Evolutionary conservation across 805 yeast species (phyloP).

Genomic region (Candida nemodendra): DNA sequence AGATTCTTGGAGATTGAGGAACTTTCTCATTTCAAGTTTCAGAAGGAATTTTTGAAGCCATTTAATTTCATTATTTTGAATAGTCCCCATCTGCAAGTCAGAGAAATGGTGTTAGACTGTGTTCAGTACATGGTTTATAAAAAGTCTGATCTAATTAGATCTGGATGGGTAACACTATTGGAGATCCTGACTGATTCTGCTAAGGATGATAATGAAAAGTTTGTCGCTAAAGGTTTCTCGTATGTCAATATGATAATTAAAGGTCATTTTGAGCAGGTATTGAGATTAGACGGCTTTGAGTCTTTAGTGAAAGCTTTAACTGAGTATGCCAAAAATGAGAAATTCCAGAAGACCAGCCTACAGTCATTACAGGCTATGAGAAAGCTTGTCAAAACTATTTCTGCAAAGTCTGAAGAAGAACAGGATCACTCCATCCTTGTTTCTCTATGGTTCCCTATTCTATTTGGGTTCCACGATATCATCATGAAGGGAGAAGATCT

Average conservation of each 20-base stretch:
- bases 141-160: conserved; percentile 69
- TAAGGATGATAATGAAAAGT: conserved; percentile 49
- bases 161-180: conserved; percentile 94
- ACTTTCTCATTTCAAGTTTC: conserved; percentile 92
- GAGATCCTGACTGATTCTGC: conserved; percentile 78
- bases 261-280: conserved; percentile 60
- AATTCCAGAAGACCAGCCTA: conserved; percentile 76
- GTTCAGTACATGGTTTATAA: conserved; percentile 80
- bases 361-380: conserved; percentile 76
- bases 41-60: conserved; percentile 88
- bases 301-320: conserved; percentile 75
- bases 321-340: conserved; percentile 78
- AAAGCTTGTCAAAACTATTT: conserved; percentile 57
- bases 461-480: conserved; percentile 80
- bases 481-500: conserved; percentile 92
- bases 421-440: conserved; percentile 39
- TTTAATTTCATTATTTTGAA: conserved; percentile 75
- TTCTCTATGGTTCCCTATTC: conserved; percentile 82
- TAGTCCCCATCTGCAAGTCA: conserved; percentile 66
- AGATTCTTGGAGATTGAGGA: conserved; percentile 93
- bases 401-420: conserved; percentile 37
- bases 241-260: conserved; percentile 61
- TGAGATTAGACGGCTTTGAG: conserved; percentile 64
- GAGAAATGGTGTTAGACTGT: conserved; percentile 88
- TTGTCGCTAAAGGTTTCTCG: conserved; percentile 64